Conservation (phyloP, 441 rosid species). For the Erysimum cheiri region DNA sequence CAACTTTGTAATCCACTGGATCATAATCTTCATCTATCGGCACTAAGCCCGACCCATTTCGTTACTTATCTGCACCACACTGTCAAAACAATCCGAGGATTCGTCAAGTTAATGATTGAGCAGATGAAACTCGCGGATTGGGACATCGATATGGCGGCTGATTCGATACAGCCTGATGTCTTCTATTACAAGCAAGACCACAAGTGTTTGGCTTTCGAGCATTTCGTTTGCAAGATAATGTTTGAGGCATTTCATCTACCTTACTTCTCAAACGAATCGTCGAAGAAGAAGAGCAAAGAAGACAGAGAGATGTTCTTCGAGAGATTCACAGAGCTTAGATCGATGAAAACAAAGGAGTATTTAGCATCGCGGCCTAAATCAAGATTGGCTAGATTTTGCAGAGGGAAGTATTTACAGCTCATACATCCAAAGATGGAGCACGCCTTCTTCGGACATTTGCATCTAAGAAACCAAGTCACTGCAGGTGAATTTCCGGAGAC, state of each 20-base stretch:
- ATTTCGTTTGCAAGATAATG: slow-evolving; percentile 71
- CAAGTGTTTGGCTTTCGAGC: slow-evolving; percentile 76
- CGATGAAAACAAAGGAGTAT: slow-evolving; percentile 53
- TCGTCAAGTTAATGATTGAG: slow-evolving; percentile 62
- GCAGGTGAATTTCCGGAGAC: slow-evolving; percentile 67
- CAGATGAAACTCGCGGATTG: slow-evolving; percentile 71
- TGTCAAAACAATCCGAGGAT: slow-evolving; percentile 67
- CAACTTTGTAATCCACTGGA: slow-evolving; percentile 46
- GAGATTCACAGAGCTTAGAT: slow-evolving; percentile 67
- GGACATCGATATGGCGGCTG: slow-evolving; percentile 72
- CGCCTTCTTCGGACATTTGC: slow-evolving; percentile 65
- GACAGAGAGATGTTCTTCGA: slow-evolving; percentile 49
- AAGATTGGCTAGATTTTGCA: slow-evolving; percentile 63
- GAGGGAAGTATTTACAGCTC: slow-evolving; percentile 66
- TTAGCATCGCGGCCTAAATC: slow-evolving; percentile 61
- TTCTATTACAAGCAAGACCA: slow-evolving; percentile 64
- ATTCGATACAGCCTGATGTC: slow-evolving; percentile 56
- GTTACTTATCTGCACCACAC: slow-evolving; percentile 55
- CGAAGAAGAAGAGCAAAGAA: slow-evolving; percentile 38
- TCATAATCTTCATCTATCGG: slow-evolving; percentile 55
- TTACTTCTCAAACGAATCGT: slow-evolving; percentile 52
- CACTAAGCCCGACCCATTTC: slow-evolving; percentile 60
- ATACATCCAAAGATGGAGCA: slow-evolving; percentile 79
- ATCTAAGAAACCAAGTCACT: slow-evolving; percentile 52
- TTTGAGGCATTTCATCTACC: slow-evolving; percentile 70